These are phyloP conservation scores for Tolypocladium amazonense DNA, from an alignment of 2,329 filamentous ascomycete species.

Conservation along the genomic window DNA sequence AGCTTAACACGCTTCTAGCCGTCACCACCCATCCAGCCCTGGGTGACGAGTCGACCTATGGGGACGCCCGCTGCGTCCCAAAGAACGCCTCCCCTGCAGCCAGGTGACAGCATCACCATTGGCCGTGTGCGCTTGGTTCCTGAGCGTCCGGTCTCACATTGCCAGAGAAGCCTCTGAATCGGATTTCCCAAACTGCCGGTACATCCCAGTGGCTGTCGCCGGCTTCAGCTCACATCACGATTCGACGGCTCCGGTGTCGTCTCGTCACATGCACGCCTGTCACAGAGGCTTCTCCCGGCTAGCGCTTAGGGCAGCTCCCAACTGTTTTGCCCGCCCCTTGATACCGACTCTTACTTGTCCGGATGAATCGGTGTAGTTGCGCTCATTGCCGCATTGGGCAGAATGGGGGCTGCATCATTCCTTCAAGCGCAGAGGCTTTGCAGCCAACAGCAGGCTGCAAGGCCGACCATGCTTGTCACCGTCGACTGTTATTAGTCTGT, in stretches of 20 bases:
- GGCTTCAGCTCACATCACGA: not conserved
- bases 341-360: not conserved
- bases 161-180: not conserved
- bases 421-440: not conserved
- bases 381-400: slow-evolving; percentile 2
- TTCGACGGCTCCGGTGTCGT: not conserved
- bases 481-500: not conserved
- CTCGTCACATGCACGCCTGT: not conserved
- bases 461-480: slow-evolving; percentile 1
- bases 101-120: not conserved
- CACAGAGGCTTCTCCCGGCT: not conserved
- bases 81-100: not conserved
- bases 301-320: not conserved
- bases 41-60: not conserved
- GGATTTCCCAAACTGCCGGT: not conserved
- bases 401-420: not conserved
- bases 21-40: not conserved
- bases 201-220: not conserved
- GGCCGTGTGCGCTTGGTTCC: not conserved
- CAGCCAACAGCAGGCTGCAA: slow-evolving; percentile 3
- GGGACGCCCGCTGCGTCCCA: not conserved
- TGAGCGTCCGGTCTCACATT: not conserved
- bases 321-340: not conserved
- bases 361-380: not conserved
- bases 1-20: not conserved